Evolutionary conservation across 306 rosid species (phyloP), one percentile per base, ranked within the genome.

Genomic region (Dryas alaskensis): DNA sequence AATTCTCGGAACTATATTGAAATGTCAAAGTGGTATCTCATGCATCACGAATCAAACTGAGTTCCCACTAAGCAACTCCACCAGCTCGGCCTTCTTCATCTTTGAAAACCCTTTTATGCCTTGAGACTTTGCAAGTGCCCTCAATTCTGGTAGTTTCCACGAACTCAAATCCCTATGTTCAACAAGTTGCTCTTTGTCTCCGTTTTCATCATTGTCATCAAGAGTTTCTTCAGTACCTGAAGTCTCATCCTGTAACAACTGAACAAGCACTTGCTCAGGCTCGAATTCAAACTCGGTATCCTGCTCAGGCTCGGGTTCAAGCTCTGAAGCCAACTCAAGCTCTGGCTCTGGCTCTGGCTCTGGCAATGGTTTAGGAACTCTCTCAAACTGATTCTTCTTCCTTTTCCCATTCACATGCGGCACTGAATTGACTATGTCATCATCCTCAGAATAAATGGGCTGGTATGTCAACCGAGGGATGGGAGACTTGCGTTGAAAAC

Each of bases 31-130:
- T 19, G 39, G 47, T 37, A 60, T 69, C 54, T 7, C 16, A 3
- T 50, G 68, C 79, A 63, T 63, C 70, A 25, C 22, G 50, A 10
- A 60, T 78, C 84, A 74, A 65, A 78, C 70, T 68, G 78, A 73
- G 76, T 68, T 76, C 72, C 76, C 81, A 42, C 81, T 75, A 49
- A 94, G 89, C 84, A 94, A 79, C 68, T 84, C 90, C 77, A 86
- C 22, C 19, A 94, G 96, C 61, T 88, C 96, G 9, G 76, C 78
- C 81, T 94, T 94, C 96, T 92, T 92, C 93, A 92, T 79, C 80
- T 90, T 94, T 31, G 99, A 92, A 83, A 79, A 88, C 74, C 99
- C 93, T 86, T 87, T 88, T 51, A 88, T 2, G 27, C 98, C 96
- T 5, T 86, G 93, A 67, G 97, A 80, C 75, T 94, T 94, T 1